These are phyloP conservation scores for Aspergillus avenaceus DNA, from an alignment of 495 filamentous ascomycete species.

Conservation along the genomic window DNA sequence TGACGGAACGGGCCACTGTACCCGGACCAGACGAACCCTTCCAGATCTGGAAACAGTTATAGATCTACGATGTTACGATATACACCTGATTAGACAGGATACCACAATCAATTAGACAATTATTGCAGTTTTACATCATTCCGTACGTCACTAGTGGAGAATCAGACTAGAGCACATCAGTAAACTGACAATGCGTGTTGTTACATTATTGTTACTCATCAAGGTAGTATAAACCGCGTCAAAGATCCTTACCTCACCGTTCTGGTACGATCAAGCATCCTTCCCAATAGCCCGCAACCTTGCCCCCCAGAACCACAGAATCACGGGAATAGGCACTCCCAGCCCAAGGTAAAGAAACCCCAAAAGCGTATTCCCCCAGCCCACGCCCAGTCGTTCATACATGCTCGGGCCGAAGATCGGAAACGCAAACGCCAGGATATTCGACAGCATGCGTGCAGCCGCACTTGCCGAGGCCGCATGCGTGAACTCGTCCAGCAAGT, in stretches of 20 bases:
- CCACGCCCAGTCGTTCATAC: conserved; percentile 50
- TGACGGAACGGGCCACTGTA: too few species aligned
- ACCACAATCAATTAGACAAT: too few species aligned
- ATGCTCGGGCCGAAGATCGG: conserved; percentile 68
- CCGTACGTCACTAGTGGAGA: too few species aligned
- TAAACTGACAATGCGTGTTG: too few species aligned
- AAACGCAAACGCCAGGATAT: conserved; percentile 65
- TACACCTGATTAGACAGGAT: not conserved
- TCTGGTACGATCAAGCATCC: too few species aligned
- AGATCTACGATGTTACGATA: not conserved
- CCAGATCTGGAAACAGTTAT: too few species aligned
- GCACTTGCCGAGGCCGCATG: conserved; percentile 68
- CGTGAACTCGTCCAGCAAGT: conserved; percentile 44
- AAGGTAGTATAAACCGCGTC: too few species aligned
- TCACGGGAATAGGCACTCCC: conserved; percentile 52
- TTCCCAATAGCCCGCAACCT: conserved; percentile 42
- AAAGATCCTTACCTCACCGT: too few species aligned
- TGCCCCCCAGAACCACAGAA: conserved; percentile 55
- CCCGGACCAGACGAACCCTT: too few species aligned
- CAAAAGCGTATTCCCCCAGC: conserved; percentile 57
- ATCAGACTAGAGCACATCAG: too few species aligned
- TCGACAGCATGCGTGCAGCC: conserved; percentile 60
- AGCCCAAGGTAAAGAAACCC: conserved; percentile 49
- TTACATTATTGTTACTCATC: too few species aligned
- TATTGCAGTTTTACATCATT: too few species aligned